phyloP scores from a whole-genome alignment of 257 asterid genomes.

The Ilex asprella region DNA sequence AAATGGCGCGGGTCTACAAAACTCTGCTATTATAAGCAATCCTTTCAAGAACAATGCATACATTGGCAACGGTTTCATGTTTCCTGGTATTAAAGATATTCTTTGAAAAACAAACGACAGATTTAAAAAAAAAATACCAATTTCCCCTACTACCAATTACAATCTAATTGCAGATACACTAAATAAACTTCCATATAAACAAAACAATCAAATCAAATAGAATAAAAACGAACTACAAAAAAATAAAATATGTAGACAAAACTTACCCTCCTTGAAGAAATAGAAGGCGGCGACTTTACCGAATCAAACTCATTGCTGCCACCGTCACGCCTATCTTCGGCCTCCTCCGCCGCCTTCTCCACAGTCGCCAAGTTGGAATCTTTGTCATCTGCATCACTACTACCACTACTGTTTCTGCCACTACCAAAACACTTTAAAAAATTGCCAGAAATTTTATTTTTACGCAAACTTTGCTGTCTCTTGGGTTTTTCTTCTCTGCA shows the following conservation, averaged over 20 bases:
- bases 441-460: slow-evolving; percentile 21
- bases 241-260: neutral
- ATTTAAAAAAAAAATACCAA: too few relatives aligned
- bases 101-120: too few relatives aligned
- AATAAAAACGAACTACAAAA: neutral
- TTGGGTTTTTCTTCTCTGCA: slow-evolving; percentile 26
- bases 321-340: slow-evolving; percentile 24
- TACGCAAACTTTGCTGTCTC: slow-evolving; percentile 25
- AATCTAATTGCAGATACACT: too few relatives aligned
- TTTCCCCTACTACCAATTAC: too few relatives aligned
- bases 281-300: slow-evolving; percentile 39
- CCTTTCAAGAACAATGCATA: too few relatives aligned
- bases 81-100: too few relatives aligned
- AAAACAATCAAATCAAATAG: neutral
- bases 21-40: too few relatives aligned
- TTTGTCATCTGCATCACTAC: slow-evolving; percentile 34
- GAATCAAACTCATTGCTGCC: slow-evolving; percentile 23
- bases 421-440: slow-evolving; percentile 38
- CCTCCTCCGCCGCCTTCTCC: slow-evolving; percentile 22
- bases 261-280: slow-evolving; percentile 41
- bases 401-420: slow-evolving; percentile 16
- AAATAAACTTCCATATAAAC: too few relatives aligned
- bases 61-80: too few relatives aligned
- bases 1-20: too few relatives aligned
- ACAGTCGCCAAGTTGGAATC: slow-evolving; percentile 45